Evolutionary conservation across 148 eudicot genomes (phyloP), one percentile per base, ranked within the genome.

Genomic region (Vaccinium corymbosum): DNA sequence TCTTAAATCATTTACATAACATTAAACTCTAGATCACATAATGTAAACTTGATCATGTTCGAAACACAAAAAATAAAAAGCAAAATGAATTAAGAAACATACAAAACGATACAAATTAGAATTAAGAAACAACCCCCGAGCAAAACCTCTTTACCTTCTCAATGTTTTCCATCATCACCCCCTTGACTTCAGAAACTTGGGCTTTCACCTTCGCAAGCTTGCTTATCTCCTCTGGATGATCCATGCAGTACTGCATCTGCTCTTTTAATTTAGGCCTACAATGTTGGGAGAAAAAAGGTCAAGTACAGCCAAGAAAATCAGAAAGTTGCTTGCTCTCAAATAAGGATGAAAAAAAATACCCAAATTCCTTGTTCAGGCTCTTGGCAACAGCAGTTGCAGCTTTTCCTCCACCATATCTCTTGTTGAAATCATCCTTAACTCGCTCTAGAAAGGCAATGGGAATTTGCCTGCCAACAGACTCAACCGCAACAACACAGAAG

Each of bases 111-210:
- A 13, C 32, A 32, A 57, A 15, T 82, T 15, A 53, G 20, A 32
- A 50, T 71, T 9, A 71, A 35, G 46, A 73, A 55, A 53, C 25
- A 80, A 75, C 52, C 35, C 46, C 55, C 48, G 11, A 57, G 48
- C 57, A 20, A 55, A 61, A 27, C 48, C 48, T 74, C 64, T 38
- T 85, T 85, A 85, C 87, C 87, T 85, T 85, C 68, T 85, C 87
- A 81, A 85, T 85, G 55, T 85, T 85, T 81, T 81, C 87, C 87
- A 85, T 85, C 87, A 85, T 85, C 77, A 85, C 87, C 17, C 87
- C 87, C 81, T 85, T 85, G 77, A 85, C 87, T 85, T 85, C 87
- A 53, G 84, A 29, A 75, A 85, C 87, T 81, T 85, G 87, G 78
- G 87, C 87, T 68, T 85, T 81, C 77, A 85, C 87, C 78, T 85